Conservation (phyloP, 2,329 filamentous ascomycete species). For the Fusarium sororula region DNA sequence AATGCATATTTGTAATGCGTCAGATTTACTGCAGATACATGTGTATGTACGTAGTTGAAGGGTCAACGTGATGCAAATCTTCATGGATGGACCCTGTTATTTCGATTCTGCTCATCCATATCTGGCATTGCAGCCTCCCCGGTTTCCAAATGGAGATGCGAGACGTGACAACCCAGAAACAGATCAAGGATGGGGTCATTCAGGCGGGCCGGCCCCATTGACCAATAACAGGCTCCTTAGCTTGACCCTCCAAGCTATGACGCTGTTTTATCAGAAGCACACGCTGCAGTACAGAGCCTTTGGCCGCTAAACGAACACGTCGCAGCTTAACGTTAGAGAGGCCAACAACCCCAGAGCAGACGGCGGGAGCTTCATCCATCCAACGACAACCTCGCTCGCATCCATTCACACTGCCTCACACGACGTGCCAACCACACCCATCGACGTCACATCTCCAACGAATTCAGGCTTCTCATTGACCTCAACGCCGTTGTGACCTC, state of each 20-base stretch:
- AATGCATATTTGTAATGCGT: constrained; percentile 3
- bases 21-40: not conserved
- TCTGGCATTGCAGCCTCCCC: constrained; percentile 20
- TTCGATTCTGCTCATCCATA: constrained; percentile 18
- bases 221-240: constrained; percentile 14
- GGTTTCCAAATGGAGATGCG: constrained; percentile 31
- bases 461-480: constrained; percentile 23
- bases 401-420: constrained; percentile 14
- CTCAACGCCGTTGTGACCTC: constrained; percentile 6
- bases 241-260: constrained; percentile 29
- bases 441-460: constrained; percentile 36
- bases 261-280: constrained; percentile 10
- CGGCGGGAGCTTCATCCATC: not conserved
- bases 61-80: constrained; percentile 23
- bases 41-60: constrained; percentile 3
- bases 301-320: constrained; percentile 38
- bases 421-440: constrained; percentile 28
- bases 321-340: constrained; percentile 23
- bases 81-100: constrained; percentile 26
- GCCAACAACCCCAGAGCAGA: constrained; percentile 1
- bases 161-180: constrained; percentile 30
- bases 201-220: constrained; percentile 26
- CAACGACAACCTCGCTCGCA: constrained; percentile 33
- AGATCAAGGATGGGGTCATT: constrained; percentile 26
- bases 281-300: constrained; percentile 2